Evolutionary conservation across 805 yeast species (phyloP).

Genomic region (Myxozyma geophila): DNA sequence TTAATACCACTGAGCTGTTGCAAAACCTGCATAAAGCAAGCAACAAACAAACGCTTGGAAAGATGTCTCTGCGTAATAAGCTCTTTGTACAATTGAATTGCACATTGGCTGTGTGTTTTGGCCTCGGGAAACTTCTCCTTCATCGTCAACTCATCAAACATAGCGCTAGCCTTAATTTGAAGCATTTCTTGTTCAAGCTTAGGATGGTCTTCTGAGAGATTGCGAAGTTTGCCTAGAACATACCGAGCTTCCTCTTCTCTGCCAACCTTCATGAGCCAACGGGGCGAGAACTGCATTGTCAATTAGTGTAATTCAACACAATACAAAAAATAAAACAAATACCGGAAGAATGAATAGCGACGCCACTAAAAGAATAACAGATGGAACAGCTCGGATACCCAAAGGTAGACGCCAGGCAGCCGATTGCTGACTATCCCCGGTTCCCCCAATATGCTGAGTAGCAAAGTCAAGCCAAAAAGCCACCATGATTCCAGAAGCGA

Average conservation of each 20-base stretch:
- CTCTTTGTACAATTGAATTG: conserved; percentile 25
- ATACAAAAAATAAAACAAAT: neutral
- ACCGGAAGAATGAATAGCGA: conserved; percentile 50
- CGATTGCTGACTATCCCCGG: conserved; percentile 40
- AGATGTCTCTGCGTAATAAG: conserved; percentile 28
- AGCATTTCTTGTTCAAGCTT: conserved; percentile 35
- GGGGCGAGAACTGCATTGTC: conserved; percentile 46
- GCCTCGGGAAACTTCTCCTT: conserved; percentile 34
- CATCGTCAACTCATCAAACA: conserved; percentile 38
- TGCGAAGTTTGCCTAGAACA: conserved; percentile 37
- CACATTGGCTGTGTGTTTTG: conserved; percentile 15
- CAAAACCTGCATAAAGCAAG: conserved; percentile 35
- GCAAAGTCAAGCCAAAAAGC: conserved; percentile 48
- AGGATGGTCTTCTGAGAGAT: conserved; percentile 29
- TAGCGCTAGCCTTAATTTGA: conserved; percentile 41
- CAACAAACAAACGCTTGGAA: conserved; percentile 26
- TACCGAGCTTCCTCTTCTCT: conserved; percentile 40
- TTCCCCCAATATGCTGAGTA: conserved; percentile 51
- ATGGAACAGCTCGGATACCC: conserved; percentile 56
- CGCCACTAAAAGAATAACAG: conserved; percentile 49
- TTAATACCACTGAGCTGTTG: conserved; percentile 51
- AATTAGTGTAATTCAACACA: no score
- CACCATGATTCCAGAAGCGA: conserved; percentile 44
- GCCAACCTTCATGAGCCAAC: conserved; percentile 48
- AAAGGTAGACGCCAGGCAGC: conserved; percentile 54